phyloP scores from a whole-genome alignment of 179 eudicot genomes.

The Beta macrorhiza region DNA sequence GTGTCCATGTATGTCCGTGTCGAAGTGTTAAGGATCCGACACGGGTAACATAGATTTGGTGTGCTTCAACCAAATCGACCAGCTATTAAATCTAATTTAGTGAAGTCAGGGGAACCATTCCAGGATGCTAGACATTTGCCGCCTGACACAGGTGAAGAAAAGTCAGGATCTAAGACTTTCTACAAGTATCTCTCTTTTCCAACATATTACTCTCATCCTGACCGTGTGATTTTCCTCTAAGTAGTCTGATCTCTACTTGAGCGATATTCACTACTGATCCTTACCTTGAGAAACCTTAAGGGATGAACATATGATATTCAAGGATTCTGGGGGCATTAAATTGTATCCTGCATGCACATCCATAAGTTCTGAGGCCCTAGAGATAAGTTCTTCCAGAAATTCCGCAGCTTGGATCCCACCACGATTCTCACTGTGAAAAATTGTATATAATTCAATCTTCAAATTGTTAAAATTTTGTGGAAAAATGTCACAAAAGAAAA shows the following conservation, averaged over 20 bases:
- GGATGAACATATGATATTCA: conserved; percentile 51
- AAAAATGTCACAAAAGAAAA: not conserved
- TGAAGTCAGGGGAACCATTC: too few species aligned
- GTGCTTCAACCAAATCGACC: too few species aligned
- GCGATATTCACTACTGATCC: not conserved
- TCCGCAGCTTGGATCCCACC: conserved; percentile 74
- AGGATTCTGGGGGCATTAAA: conserved; percentile 69
- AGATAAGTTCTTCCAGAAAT: conserved; percentile 60
- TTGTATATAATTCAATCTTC: conserved; percentile 14
- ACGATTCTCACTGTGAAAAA: conserved; percentile 61
- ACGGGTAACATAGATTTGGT: too few species aligned
- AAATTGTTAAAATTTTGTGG: not conserved
- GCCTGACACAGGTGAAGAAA: too few species aligned
- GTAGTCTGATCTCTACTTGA: not conserved
- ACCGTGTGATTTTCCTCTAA: too few species aligned
- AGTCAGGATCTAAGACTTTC: too few species aligned
- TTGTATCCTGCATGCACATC: conserved; percentile 63
- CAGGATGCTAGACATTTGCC: too few species aligned
- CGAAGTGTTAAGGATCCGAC: too few species aligned
- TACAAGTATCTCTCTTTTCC: too few species aligned
- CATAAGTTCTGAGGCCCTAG: conserved; percentile 53
- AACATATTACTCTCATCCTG: too few species aligned
- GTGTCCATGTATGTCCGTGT: too few species aligned
- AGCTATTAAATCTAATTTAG: too few species aligned
- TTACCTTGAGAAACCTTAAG: conserved; percentile 60